These are phyloP conservation scores for Pleurotus tuoliensis DNA, from an alignment of 768 basidiomycete genomes.

Conservation along the genomic window DNA sequence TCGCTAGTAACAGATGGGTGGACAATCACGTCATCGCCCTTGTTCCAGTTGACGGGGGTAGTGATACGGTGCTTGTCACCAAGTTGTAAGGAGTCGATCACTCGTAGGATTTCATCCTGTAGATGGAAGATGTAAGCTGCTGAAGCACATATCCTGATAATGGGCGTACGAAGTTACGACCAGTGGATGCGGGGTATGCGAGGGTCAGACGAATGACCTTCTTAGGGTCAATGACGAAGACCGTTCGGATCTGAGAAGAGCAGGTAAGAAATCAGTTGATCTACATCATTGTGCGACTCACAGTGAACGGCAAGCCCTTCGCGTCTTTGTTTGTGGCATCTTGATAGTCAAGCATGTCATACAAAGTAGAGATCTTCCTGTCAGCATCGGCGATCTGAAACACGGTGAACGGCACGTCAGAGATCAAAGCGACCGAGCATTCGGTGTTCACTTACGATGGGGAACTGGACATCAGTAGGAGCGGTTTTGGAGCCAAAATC, in stretches of 20 bases:
- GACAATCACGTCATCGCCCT: constrained; percentile 92
- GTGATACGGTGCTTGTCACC: constrained; percentile 83
- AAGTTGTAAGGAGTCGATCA: constrained; percentile 69
- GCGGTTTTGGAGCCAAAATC: constrained; percentile 66
- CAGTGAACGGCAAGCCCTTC: constrained; percentile 93
- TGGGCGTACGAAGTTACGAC: constrained; percentile 71
- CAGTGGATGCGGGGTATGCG: constrained; percentile 93
- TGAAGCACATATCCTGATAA: constrained; percentile 24
- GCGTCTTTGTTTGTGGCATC: constrained; percentile 86
- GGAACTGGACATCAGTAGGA: constrained; percentile 81
- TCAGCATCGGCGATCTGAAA: constrained; percentile 87
- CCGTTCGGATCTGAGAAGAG: constrained; percentile 74
- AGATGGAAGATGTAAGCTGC: constrained; percentile 13
- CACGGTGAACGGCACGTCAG: not conserved
- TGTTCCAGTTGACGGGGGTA: constrained; percentile 94
- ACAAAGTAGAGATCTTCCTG: constrained; percentile 77
- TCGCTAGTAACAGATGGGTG: constrained; percentile 81
- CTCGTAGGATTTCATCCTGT: constrained; percentile 9
- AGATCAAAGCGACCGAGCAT: not conserved
- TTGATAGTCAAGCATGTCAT: constrained; percentile 96
- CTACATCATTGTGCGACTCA: constrained; percentile 21
- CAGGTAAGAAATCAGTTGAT: not conserved
- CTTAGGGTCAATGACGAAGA: constrained; percentile 97
- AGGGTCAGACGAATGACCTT: constrained; percentile 89
- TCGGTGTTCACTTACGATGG: constrained; percentile 63